Percentiles rank a stretch among this genome's conserved stretches.
Evolutionary conservation across 495 filamentous ascomycete genomes (phyloP).

Genomic region (Lasiosphaeria miniovina): DNA sequence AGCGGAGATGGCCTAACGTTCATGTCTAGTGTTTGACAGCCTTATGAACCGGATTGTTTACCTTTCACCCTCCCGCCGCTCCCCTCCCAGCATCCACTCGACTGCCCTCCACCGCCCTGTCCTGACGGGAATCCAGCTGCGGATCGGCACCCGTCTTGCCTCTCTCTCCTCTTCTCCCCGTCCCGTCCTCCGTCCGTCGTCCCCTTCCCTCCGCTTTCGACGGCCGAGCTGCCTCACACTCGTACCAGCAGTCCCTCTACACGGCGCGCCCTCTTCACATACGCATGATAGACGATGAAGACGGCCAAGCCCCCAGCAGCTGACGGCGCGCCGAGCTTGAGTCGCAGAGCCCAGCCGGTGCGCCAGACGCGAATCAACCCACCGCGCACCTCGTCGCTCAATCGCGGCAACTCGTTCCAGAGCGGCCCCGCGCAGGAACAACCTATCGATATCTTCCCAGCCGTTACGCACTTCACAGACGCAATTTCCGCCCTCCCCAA

Average conservation of each 20-base stretch:
- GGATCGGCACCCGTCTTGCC: neutral
- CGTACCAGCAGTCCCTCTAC: slow-evolving; percentile 1
- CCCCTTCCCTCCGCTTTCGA: slow-evolving; percentile 4
- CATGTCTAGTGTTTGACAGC: neutral
- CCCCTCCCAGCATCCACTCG: neutral
- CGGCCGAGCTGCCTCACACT: neutral
- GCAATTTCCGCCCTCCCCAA: slow-evolving; percentile 88
- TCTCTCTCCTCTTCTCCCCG: neutral
- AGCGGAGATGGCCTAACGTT: slow-evolving; percentile 16
- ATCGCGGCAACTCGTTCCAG: slow-evolving; percentile 44
- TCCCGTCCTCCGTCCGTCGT: neutral
- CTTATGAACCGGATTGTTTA: neutral
- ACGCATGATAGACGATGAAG: slow-evolving; percentile 42
- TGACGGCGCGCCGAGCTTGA: slow-evolving; percentile 42
- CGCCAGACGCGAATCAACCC: slow-evolving; percentile 58
- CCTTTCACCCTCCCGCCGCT: neutral
- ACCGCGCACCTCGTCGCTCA: slow-evolving; percentile 45
- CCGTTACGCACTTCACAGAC: slow-evolving; percentile 91
- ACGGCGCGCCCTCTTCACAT: neutral
- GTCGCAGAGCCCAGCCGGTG: slow-evolving; percentile 56
- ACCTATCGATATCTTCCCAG: slow-evolving; percentile 75
- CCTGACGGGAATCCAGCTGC: neutral
- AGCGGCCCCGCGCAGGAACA: slow-evolving; percentile 42
- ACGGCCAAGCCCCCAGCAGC: slow-evolving; percentile 44
- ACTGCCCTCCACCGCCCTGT: neutral